These are phyloP conservation scores for Amanita rubescens DNA, from an alignment of 768 basidiomycete species.

Conservation along the genomic window DNA sequence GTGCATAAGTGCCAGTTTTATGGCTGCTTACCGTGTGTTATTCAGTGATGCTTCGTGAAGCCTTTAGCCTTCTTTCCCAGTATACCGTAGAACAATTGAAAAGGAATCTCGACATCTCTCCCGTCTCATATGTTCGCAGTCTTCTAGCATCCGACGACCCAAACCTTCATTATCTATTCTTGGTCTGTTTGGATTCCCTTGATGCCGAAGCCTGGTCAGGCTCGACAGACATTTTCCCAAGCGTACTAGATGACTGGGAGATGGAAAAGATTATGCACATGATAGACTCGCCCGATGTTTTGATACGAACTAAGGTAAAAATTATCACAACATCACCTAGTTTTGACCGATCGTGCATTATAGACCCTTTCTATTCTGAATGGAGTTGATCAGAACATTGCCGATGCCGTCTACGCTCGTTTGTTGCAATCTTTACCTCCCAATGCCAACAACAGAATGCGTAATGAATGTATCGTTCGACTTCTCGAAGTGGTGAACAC, in stretches of 20 bases:
- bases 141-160: constrained; percentile 50
- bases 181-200: constrained; percentile 54
- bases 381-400: constrained; percentile 12
- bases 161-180: constrained; percentile 60
- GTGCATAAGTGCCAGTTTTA: background rate
- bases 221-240: constrained; percentile 36
- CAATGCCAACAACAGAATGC: background rate
- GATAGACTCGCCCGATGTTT: constrained; percentile 50
- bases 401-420: constrained; percentile 1
- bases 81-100: constrained; percentile 18
- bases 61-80: constrained; percentile 29
- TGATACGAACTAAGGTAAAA: constrained; percentile 51
- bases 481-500: constrained; percentile 50
- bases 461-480: constrained; percentile 16
- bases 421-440: background rate
- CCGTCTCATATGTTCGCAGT: constrained; percentile 43
- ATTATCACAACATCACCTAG: background rate
- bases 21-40: background rate
- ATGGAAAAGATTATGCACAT: constrained; percentile 67
- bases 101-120: constrained; percentile 20
- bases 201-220: constrained; percentile 66
- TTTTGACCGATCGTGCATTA: background rate
- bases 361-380: constrained; percentile 4
- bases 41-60: constrained; percentile 22
- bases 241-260: constrained; percentile 62